A percentile compares a stretch with the other conserved stretches of the same genome.
phyloP scores from a whole-genome alignment of 2,329 filamentous ascomycete species.

The Fusarium sp. region DNA sequence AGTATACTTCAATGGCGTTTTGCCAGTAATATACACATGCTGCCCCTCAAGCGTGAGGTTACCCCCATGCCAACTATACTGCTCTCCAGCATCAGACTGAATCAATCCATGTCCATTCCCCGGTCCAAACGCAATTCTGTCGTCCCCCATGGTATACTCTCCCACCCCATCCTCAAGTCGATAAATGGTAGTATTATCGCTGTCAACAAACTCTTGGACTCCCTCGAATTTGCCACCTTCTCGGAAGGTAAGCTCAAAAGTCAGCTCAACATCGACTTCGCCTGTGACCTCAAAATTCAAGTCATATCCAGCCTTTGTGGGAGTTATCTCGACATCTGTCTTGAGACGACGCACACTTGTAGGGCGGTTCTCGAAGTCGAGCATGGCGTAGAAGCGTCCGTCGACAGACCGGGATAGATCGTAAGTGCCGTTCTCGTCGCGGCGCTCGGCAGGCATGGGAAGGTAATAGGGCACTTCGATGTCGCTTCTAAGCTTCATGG shows the following conservation, averaged over 20 bases:
- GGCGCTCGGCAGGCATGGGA: slow-evolving; percentile 10
- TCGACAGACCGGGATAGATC: slow-evolving; percentile 15
- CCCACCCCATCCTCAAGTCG: slow-evolving; percentile 8
- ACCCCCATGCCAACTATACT: slow-evolving; percentile 22
- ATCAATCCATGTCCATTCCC: slow-evolving; percentile 13
- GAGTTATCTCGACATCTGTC: slow-evolving; percentile 16
- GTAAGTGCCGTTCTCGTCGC: slow-evolving; percentile 20
- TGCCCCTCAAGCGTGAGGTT: slow-evolving; percentile 15
- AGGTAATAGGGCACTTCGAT: slow-evolving; percentile 27
- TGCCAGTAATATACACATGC: slow-evolving; percentile 25
- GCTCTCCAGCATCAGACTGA: slow-evolving; percentile 19
- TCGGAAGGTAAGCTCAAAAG: slow-evolving; percentile 26
- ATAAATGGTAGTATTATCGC: slow-evolving; percentile 17
- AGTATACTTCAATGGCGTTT: slow-evolving; percentile 20
- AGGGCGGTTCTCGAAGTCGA: slow-evolving; percentile 23
- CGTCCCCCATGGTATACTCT: not conserved
- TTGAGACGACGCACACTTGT: slow-evolving; percentile 22
- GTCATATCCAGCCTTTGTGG: slow-evolving; percentile 16
- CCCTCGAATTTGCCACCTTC: slow-evolving; percentile 27
- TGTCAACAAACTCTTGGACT: slow-evolving; percentile 13
- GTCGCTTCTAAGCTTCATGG: slow-evolving; percentile 7
- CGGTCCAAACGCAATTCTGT: slow-evolving; percentile 16
- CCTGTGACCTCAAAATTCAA: slow-evolving; percentile 21
- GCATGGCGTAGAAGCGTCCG: slow-evolving; percentile 26
- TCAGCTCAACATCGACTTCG: slow-evolving; percentile 30